Percentiles rank a stretch among this genome's conserved stretches.
phyloP scores from a whole-genome alignment of 2,329 filamentous ascomycete genomes.

The Aspergillus viridinutans region DNA sequence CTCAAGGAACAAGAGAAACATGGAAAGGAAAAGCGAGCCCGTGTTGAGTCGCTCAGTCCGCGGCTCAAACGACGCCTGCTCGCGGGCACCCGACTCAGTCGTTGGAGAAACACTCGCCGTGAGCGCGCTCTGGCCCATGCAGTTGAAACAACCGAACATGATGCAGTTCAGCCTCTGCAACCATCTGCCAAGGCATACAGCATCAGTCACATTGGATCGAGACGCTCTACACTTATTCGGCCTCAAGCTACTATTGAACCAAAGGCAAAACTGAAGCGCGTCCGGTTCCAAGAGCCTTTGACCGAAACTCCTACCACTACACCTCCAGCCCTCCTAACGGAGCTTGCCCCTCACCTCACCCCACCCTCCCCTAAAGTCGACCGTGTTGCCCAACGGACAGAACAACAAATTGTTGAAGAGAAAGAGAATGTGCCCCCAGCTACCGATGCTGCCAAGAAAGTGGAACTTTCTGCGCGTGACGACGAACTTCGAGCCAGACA shows the following conservation, averaged over 20 bases:
- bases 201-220: background rate
- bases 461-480: background rate
- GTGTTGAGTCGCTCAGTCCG: background rate
- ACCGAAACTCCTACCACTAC: background rate
- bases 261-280: constrained; percentile 1
- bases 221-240: background rate
- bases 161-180: background rate
- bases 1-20: background rate
- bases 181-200: background rate
- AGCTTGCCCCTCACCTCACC: constrained; percentile 6
- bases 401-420: constrained; percentile 3
- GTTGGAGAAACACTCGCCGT: background rate
- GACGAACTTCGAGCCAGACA: constrained; percentile 7
- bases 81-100: background rate
- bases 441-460: background rate
- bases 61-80: constrained; percentile 4
- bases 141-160: background rate
- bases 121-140: background rate
- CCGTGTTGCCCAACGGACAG: background rate
- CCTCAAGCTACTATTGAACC: background rate
- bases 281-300: constrained; percentile 12
- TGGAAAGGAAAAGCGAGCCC: background rate
- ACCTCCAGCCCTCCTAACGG: background rate
- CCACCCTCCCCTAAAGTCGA: constrained; percentile 1
- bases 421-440: constrained; percentile 15